Conservation (phyloP, 2,329 filamentous ascomycete species). For the Neobulgaria alba region DNA sequence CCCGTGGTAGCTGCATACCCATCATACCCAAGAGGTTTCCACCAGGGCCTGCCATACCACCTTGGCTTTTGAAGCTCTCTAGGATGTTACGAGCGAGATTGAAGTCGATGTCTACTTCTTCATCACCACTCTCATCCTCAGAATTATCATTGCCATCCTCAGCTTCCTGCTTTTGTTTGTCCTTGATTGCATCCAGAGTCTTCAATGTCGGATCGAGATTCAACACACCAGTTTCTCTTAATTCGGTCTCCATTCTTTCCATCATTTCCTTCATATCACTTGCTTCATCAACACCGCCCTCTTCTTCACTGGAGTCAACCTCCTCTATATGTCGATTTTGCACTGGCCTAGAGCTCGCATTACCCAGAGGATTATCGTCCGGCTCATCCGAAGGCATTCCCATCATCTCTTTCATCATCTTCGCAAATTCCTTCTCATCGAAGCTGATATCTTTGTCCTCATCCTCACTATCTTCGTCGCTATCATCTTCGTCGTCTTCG, state of each 20-base stretch:
- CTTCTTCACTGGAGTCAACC: constrained; percentile 30
- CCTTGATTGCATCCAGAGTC: constrained; percentile 28
- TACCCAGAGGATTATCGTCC: constrained; percentile 3
- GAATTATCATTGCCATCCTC: constrained; percentile 14
- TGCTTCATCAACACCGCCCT: constrained; percentile 37
- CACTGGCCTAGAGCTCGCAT: constrained; percentile 6
- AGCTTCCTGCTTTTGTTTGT: constrained; percentile 12
- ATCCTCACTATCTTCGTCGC: constrained; percentile 47
- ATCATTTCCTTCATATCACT: constrained; percentile 58
- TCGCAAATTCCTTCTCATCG: constrained; percentile 75
- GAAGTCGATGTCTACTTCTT: constrained; percentile 71
- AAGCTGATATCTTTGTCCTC: constrained; percentile 73
- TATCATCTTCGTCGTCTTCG: constrained; percentile 41
- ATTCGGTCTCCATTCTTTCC: constrained; percentile 63
- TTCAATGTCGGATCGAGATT: constrained; percentile 37
- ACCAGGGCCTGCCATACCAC: constrained; percentile 74
- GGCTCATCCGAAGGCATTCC: constrained; percentile 41
- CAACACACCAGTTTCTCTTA: constrained; percentile 60
- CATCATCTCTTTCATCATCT: constrained; percentile 91
- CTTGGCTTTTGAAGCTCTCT: constrained; percentile 88
- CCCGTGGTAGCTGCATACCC: constrained; percentile 72
- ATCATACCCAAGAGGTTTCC: constrained; percentile 82
- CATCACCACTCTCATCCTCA: constrained; percentile 44
- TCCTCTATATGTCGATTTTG: constrained; percentile 16
- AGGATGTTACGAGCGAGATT: constrained; percentile 85